These are phyloP conservation scores for Trichosporon ovoides DNA, from an alignment of 1,284 basidiomycete species.

Conservation along the genomic window DNA sequence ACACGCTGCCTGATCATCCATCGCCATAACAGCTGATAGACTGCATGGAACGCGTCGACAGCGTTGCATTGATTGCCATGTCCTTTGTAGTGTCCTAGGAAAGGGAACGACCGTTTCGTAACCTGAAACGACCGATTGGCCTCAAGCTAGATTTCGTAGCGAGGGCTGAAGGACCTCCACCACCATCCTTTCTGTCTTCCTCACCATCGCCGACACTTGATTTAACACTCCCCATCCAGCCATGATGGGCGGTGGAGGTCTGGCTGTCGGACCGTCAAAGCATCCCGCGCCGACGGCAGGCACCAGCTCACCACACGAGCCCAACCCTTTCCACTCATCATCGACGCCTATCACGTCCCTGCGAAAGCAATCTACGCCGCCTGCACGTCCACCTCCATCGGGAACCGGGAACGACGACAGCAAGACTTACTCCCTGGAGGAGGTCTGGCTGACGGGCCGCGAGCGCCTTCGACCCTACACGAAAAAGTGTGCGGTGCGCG, in stretches of 20 bases:
- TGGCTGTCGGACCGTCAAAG: not conserved
- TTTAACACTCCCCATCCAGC: not conserved
- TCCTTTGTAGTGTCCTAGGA: no score
- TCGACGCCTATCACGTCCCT: not conserved
- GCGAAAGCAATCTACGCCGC: not conserved
- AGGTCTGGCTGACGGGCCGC: not conserved
- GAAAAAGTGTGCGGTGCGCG: not conserved
- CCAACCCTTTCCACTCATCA: not conserved
- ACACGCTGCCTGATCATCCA: no score
- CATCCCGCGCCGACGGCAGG: not conserved
- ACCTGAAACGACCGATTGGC: no score
- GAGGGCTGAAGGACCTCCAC: not conserved
- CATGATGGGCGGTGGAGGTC: not conserved
- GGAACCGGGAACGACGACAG: not conserved
- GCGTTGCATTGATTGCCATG: no score
- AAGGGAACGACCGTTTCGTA: no score
- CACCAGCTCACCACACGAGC: not conserved
- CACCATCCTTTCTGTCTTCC: not conserved
- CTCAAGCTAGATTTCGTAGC: no score
- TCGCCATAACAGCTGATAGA: no score
- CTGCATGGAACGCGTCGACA: no score
- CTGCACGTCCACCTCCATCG: not conserved
- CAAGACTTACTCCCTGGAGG: not conserved
- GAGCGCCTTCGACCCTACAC: not conserved
- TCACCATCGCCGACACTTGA: not conserved